Evolutionary conservation across 257 asterid genomes (phyloP).

Genomic region (Fraxinus excelsior): DNA sequence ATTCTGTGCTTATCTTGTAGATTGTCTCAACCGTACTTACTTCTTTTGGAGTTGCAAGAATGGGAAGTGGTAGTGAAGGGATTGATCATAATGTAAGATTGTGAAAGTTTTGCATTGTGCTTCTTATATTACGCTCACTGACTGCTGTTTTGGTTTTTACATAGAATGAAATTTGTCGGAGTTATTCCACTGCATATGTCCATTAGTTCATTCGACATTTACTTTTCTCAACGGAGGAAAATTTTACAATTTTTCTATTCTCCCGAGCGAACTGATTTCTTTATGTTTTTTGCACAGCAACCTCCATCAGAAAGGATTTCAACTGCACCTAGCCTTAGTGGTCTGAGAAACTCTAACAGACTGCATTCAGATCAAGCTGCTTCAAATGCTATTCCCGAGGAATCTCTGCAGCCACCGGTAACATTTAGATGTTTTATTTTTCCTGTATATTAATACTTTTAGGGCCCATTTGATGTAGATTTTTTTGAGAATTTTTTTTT

Average conservation of each 20-base stretch:
- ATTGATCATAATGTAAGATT: slow-evolving; percentile 80
- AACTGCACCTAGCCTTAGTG: slow-evolving; percentile 37
- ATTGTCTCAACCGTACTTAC: slow-evolving; percentile 68
- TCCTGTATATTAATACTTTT: slow-evolving; percentile 1
- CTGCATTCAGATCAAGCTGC: slow-evolving; percentile 54
- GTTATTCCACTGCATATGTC: neutral
- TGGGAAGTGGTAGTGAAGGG: slow-evolving; percentile 72
- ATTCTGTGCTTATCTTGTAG: slow-evolving; percentile 47
- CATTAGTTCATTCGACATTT: neutral
- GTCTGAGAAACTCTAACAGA: slow-evolving; percentile 48
- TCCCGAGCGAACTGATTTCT: neutral
- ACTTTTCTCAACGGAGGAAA: neutral
- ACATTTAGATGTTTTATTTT: slow-evolving; percentile 11
- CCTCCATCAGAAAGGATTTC: slow-evolving; percentile 50
- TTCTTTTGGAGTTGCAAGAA: slow-evolving; percentile 70
- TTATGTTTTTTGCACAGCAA: slow-evolving; percentile 47
- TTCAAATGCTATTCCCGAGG: slow-evolving; percentile 45
- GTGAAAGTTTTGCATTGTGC: slow-evolving; percentile 21
- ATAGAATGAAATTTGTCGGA: neutral
- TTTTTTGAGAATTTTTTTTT: no score
- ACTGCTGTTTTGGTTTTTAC: neutral
- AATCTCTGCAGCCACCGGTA: slow-evolving; percentile 79
- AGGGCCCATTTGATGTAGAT: no score
- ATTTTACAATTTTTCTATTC: neutral
- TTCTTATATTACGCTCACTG: neutral